These are phyloP conservation scores for Salvia sclarea DNA, from an alignment of 305 asterid genomes.

Conservation along the genomic window DNA sequence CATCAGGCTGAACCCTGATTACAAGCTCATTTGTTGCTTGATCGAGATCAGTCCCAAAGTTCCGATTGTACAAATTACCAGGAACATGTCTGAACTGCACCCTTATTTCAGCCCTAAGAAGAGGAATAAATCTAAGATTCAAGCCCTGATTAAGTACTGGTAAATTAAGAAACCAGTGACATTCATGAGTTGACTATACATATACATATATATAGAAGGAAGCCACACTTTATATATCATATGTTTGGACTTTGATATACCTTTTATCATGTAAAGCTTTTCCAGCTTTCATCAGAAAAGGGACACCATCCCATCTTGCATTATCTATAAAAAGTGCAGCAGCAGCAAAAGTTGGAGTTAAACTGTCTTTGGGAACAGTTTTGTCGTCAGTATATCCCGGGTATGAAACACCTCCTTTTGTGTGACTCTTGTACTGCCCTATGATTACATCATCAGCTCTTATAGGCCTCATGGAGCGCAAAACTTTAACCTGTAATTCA, in stretches of 20 bases:
- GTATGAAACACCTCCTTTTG: constrained; percentile 66
- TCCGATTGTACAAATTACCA: constrained; percentile 76
- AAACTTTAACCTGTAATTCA: constrained; percentile 71
- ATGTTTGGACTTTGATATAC: constrained; percentile 35
- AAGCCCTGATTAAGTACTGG: not conserved
- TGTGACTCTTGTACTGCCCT: constrained; percentile 87
- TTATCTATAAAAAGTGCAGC: constrained; percentile 90
- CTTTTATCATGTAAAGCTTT: constrained; percentile 80
- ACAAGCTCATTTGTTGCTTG: constrained; percentile 95
- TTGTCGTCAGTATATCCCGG: constrained; percentile 86
- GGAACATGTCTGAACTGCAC: constrained; percentile 97
- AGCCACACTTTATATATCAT: not conserved
- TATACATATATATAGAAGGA: not conserved
- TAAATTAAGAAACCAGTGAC: not conserved
- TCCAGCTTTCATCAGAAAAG: constrained; percentile 96
- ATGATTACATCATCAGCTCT: constrained; percentile 60
- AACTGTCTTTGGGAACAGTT: constrained; percentile 85
- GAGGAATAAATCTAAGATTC: not conserved
- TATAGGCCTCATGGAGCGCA: constrained; percentile 85
- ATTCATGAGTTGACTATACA: not conserved
- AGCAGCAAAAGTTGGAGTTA: constrained; percentile 94
- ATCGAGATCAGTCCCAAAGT: constrained; percentile 75
- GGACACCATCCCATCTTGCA: constrained; percentile 96
- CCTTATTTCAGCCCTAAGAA: constrained; percentile 77
- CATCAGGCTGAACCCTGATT: constrained; percentile 92